Percentiles rank a stretch among this genome's conserved stretches.
These are phyloP conservation scores for Paramecium tetraurelia DNA, from an alignment of 73 alveolate species.

Conservation along the genomic window DNA sequence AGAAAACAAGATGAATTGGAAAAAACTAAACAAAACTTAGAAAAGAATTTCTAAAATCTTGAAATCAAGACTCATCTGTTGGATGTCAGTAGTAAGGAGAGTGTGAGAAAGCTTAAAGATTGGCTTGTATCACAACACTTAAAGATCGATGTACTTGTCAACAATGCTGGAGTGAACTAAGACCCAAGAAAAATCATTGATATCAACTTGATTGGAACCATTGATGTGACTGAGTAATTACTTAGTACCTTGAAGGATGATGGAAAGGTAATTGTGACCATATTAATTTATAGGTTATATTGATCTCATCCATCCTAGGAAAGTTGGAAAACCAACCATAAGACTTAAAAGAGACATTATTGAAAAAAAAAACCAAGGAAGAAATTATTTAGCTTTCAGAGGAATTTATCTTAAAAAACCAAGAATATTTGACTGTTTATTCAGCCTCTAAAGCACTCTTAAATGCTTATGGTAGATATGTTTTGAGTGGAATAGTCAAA, in stretches of 20 bases:
- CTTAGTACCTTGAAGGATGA: not conserved
- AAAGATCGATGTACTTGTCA: slow-evolving; percentile 20
- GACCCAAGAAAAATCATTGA: not conserved
- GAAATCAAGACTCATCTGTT: not conserved
- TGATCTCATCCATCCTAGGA: not conserved
- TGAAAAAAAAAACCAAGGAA: not conserved
- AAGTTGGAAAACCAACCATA: not conserved
- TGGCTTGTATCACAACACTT: not conserved
- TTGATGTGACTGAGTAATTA: not conserved
- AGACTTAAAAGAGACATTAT: not conserved
- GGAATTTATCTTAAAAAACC: not conserved
- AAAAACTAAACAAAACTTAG: not conserved
- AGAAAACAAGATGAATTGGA: not conserved
- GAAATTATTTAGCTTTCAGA: not conserved
- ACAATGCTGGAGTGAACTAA: slow-evolving; percentile 24
- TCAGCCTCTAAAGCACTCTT: slow-evolving; percentile 1
- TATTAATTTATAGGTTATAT: not conserved
- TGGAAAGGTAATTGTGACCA: not conserved
- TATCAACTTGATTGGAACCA: not conserved
- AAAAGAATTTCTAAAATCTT: not conserved
- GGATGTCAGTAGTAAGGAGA: not conserved
- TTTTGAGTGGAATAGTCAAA: not conserved
- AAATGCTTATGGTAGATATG: slow-evolving; percentile 23
- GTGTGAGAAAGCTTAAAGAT: not conserved
- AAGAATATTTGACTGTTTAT: not conserved